Conservation (phyloP, 441 rosid species). For the Melianthus villosus region DNA sequence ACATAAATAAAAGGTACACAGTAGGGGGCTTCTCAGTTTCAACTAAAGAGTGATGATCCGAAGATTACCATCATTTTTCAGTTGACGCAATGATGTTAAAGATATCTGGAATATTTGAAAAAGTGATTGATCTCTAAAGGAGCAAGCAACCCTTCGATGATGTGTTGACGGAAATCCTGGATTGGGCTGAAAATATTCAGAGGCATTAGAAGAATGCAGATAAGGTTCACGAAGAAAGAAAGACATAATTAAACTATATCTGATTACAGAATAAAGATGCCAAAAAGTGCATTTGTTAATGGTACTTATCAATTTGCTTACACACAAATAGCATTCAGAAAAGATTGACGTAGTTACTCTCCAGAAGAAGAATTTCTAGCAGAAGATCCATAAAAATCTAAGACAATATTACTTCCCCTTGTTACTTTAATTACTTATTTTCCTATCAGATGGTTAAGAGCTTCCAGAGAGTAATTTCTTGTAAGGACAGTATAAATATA, state of each 20-base stretch:
- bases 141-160: slow-evolving; percentile 84
- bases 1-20: neutral
- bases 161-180: slow-evolving; percentile 70
- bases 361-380: too few species aligned
- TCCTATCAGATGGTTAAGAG: neutral
- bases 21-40: neutral
- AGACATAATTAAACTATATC: too few species aligned
- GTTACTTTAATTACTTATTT: too few species aligned
- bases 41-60: neutral
- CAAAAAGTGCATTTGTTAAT: too few species aligned
- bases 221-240: slow-evolving; percentile 12
- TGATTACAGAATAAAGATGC: too few species aligned
- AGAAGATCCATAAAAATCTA: too few species aligned
- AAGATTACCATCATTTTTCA: slow-evolving; percentile 77
- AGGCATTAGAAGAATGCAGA: too few species aligned
- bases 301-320: too few species aligned
- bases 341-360: too few species aligned
- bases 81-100: slow-evolving; percentile 64
- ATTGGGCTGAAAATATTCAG: slow-evolving; percentile 65
- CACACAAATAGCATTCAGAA: too few species aligned
- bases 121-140: slow-evolving; percentile 88
- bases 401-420: too few species aligned
- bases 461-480: neutral
- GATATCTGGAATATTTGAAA: slow-evolving; percentile 90
- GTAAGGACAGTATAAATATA: neutral